Base-by-base conservation (phyloP, 176 grass and related monocot genomes). In the Carex pumila region DNA sequence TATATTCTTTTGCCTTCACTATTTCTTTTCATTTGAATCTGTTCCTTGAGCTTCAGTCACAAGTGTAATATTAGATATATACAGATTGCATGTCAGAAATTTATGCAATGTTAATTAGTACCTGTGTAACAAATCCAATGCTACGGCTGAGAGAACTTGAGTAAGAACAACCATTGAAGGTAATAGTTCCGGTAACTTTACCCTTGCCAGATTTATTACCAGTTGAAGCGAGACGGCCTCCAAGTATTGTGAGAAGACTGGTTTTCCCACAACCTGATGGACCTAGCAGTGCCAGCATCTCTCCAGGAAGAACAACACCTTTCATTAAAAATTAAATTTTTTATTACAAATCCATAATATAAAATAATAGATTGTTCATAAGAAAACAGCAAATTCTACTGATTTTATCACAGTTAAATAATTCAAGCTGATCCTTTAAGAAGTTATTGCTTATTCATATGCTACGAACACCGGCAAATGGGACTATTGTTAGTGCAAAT, bases 241-340 rank as follows among this genome's bases (percentile, higher is more conserved):
- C 89, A 5, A 90, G 82, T 14, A 84, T 53, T 5, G 85, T 90
- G 17, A 90, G 81, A 47, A 90, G 85, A 54, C 82, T 90, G 4
- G 89, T 90, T 64, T 90, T 90, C 1, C 88, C 88, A 83, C 88
- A 85, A 7, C 88, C 88, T 7, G 88, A 90, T 59, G 88, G 88
- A 12, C 88, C 88, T 12, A 90, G 45, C 85, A 90, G 57, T 19
- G 85, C 88, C 56, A 87, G 61, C 72, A 90, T 86, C 88, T 90
- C 88, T 50, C 88, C 85, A 13, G 85, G 88, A 57, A 32, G 55
- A 70, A 85, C 85, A 54, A 65, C 61, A 82, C 80, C 80, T 82
- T 2, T 82, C 25, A 77, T 62, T 34, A 52, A 2, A 52, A 50
- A 73, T 12, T 1, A 7, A 52, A 49, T 0, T 19, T 21, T 19